phyloP scores from a whole-genome alignment of 371 early-diverging fungal species.

The Paraphysoderma sedebokerense region DNA sequence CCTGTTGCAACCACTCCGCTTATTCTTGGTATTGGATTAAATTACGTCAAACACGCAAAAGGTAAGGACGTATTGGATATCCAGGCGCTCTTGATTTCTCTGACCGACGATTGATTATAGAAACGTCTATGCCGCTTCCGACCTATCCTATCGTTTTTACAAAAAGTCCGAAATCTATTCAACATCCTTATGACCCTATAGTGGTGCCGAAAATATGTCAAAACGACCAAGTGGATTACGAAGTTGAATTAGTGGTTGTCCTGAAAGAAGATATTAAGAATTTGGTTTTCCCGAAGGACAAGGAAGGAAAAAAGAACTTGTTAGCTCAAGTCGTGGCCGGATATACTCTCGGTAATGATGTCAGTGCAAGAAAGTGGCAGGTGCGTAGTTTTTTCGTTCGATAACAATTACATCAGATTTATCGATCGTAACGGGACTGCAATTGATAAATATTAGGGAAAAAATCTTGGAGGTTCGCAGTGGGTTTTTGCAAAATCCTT shows the following conservation, averaged over 20 bases:
- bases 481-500: too few species aligned
- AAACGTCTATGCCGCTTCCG: constrained; percentile 25
- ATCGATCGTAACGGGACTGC: background rate
- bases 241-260: constrained; percentile 38
- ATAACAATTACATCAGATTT: constrained; percentile 1
- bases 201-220: constrained; percentile 24
- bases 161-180: constrained; percentile 24
- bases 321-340: constrained; percentile 11
- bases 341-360: constrained; percentile 39
- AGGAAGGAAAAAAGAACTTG: background rate
- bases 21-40: constrained; percentile 37
- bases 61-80: too few species aligned
- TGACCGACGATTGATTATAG: too few species aligned
- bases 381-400: constrained; percentile 41
- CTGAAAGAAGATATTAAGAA: constrained; percentile 27
- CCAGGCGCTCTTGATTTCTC: too few species aligned
- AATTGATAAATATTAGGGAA: too few species aligned
- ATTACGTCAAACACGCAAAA: constrained; percentile 33
- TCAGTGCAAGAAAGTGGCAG: constrained; percentile 41
- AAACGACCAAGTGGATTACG: constrained; percentile 34
- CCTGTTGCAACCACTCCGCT: constrained; percentile 16
- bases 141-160: constrained; percentile 34
- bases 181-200: constrained; percentile 24
- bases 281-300: constrained; percentile 22
- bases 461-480: too few species aligned